phyloP scores from a whole-genome alignment of 192 early-diverging fungal species.

The Bifiguratus adelaidae region DNA sequence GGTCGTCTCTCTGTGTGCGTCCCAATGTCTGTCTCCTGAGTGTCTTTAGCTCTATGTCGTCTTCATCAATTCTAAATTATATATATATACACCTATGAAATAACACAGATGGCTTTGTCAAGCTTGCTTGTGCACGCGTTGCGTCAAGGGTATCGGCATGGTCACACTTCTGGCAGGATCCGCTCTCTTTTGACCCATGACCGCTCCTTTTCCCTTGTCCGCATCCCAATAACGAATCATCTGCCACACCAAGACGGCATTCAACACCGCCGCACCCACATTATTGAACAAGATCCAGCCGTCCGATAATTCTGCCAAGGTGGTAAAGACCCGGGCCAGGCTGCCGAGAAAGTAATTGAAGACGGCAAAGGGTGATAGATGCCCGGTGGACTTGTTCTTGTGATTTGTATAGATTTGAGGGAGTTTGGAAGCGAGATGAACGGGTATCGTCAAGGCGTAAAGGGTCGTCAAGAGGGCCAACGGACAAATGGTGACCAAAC shows the following conservation, averaged over 20 bases:
- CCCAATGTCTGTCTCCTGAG: too few species aligned
- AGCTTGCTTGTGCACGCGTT: too few species aligned
- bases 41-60: too few species aligned
- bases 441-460: constrained; percentile 67
- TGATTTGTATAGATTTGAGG: constrained; percentile 88
- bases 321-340: constrained; percentile 84
- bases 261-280: constrained; percentile 60
- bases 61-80: too few species aligned
- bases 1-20: too few species aligned
- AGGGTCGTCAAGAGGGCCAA: constrained; percentile 43
- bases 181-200: neutral
- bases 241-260: constrained; percentile 68
- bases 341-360: constrained; percentile 83
- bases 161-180: too few species aligned
- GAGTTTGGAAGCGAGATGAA: constrained; percentile 70
- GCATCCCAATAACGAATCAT: constrained; percentile 71
- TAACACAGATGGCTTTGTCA: too few species aligned
- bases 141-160: too few species aligned
- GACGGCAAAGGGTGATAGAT: constrained; percentile 82
- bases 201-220: constrained; percentile 1
- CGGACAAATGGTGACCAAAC: constrained; percentile 30
- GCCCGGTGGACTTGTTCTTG: constrained; percentile 76
- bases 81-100: too few species aligned
- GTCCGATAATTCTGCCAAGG: constrained; percentile 85
- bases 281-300: constrained; percentile 58